phyloP scores from a whole-genome alignment of 2,329 filamentous ascomycete species.

The Cyphellophora attinorum region DNA sequence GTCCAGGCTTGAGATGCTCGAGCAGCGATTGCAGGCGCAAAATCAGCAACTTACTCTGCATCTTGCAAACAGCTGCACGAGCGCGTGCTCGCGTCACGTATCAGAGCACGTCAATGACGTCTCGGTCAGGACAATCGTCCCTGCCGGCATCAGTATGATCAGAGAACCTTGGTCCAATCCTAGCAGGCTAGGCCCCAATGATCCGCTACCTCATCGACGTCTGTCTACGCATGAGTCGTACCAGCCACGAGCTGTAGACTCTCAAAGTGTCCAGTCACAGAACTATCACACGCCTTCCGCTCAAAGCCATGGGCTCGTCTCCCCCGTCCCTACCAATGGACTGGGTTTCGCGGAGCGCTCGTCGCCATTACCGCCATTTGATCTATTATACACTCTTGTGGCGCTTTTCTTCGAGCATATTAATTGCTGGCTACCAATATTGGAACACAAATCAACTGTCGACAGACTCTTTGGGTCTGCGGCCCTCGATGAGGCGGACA shows the following conservation, averaged over 20 bases:
- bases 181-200: slow-evolving; percentile 6
- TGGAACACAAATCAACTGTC: slow-evolving; percentile 75
- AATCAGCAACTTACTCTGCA: slow-evolving; percentile 16
- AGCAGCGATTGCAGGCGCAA: slow-evolving; percentile 27
- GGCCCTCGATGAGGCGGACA: slow-evolving; percentile 55
- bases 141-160: too few relatives aligned
- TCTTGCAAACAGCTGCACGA: slow-evolving; percentile 13
- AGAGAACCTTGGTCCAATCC: too few relatives aligned
- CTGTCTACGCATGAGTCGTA: not conserved
- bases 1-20: slow-evolving; percentile 45
- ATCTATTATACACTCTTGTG: slow-evolving; percentile 39
- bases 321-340: not conserved
- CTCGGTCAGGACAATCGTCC: not conserved
- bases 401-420: slow-evolving; percentile 72
- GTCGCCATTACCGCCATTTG: not conserved
- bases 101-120: not conserved
- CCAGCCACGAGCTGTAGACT: not conserved
- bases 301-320: not conserved
- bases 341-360: not conserved
- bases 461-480: slow-evolving; percentile 66
- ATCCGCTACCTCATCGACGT: slow-evolving; percentile 4
- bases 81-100: not conserved
- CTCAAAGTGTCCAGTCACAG: not conserved
- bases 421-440: slow-evolving; percentile 78
- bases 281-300: not conserved